These are phyloP conservation scores for Neurospora sp. DNA, from an alignment of 495 filamentous ascomycete species.

Conservation along the genomic window DNA sequence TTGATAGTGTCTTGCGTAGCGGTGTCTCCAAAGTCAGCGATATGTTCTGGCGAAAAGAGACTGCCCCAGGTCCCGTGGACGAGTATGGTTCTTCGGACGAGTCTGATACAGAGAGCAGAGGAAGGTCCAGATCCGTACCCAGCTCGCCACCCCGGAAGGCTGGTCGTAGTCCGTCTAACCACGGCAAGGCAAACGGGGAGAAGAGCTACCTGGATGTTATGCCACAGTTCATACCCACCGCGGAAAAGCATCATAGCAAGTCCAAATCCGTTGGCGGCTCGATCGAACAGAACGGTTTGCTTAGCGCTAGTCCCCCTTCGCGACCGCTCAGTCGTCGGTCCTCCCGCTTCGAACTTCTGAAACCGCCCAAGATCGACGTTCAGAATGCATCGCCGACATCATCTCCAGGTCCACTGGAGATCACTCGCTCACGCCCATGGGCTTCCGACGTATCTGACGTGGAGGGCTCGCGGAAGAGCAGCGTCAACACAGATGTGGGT, in stretches of 20 bases:
- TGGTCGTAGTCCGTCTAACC: constrained; percentile 9
- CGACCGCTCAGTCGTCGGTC: constrained; percentile 28
- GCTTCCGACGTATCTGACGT: constrained; percentile 24
- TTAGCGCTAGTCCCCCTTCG: constrained; percentile 14
- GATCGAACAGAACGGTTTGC: neutral
- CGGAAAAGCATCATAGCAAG: constrained; percentile 6
- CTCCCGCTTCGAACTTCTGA: constrained; percentile 43
- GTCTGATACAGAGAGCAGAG: constrained; percentile 29
- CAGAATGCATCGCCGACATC: constrained; percentile 37
- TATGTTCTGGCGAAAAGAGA: constrained; percentile 37
- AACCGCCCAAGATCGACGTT: constrained; percentile 54
- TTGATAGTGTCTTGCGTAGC: constrained; percentile 38
- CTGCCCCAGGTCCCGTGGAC: constrained; percentile 8
- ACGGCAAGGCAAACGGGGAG: constrained; percentile 19
- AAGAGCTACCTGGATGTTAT: constrained; percentile 31
- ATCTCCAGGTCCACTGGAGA: constrained; percentile 20
- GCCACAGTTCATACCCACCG: constrained; percentile 25
- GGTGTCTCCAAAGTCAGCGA: constrained; percentile 40
- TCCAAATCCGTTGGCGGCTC: constrained; percentile 1
- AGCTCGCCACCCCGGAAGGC: neutral
- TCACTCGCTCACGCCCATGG: constrained; percentile 3
- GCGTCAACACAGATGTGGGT: constrained; percentile 5
- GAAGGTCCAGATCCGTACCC: constrained; percentile 22
- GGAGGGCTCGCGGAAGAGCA: constrained; percentile 18
- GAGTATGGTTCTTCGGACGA: constrained; percentile 26